Evolutionary conservation across 495 filamentous ascomycete genomes (phyloP).

Genomic region (Hyaloscypha bicolor): DNA sequence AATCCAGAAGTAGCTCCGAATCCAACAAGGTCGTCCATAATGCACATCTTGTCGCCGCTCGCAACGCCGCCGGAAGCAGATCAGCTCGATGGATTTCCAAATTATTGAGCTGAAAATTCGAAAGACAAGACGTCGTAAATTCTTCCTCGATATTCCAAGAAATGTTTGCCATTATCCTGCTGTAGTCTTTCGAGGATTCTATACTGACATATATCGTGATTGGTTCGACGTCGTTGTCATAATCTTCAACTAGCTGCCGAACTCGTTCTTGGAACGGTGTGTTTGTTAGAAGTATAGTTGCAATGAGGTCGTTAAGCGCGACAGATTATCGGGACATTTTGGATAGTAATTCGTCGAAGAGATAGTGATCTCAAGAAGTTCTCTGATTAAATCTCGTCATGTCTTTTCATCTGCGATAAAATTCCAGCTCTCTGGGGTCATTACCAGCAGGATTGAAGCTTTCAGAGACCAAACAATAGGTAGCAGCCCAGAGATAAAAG

Average conservation of each 20-base stretch:
- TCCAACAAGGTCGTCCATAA: constrained; percentile 4
- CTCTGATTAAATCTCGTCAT: neutral
- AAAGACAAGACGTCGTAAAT: neutral
- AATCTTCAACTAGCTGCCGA: neutral
- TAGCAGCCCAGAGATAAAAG: neutral
- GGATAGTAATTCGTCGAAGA: neutral
- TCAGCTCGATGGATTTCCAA: neutral
- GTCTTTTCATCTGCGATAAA: neutral
- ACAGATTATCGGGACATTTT: neutral
- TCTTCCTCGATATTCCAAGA: neutral
- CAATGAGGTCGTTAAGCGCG: neutral
- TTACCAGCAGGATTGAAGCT: neutral
- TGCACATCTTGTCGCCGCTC: neutral
- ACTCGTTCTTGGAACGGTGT: neutral
- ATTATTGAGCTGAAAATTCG: neutral
- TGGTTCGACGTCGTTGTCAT: neutral
- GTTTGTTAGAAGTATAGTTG: neutral
- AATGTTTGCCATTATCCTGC: neutral
- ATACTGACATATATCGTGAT: neutral
- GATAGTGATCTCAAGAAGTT: neutral
- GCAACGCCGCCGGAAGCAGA: neutral
- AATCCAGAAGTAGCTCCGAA: constrained; percentile 4
- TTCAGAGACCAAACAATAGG: neutral
- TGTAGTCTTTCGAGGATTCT: neutral
- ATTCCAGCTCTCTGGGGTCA: neutral